Evolutionary conservation across 2,329 filamentous ascomycete species (phyloP).

Genomic region (Aspergillus sojae): DNA sequence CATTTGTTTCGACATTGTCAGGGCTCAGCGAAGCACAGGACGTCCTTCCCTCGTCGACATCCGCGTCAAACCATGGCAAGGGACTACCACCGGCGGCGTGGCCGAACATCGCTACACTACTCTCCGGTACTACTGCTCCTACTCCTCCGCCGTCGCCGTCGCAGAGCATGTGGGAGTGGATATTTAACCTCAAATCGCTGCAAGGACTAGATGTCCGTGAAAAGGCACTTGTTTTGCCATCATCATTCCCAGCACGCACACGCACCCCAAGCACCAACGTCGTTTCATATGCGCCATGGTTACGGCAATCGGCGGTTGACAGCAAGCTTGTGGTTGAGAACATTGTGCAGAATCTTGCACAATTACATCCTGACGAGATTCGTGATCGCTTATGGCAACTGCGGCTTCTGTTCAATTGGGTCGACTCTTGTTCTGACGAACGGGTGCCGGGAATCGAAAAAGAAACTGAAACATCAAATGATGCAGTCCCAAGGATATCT

Average conservation of each 20-base stretch:
- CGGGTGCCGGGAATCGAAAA: slow-evolving; percentile 34
- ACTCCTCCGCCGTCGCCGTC: slow-evolving; percentile 34
- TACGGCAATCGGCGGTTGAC: slow-evolving; percentile 67
- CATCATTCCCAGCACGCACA: slow-evolving; percentile 34
- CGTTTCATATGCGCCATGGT: slow-evolving; percentile 51
- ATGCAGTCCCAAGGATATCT: slow-evolving; percentile 9
- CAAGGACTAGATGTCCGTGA: slow-evolving; percentile 65
- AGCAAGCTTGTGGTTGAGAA: slow-evolving; percentile 68
- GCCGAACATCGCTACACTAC: slow-evolving; percentile 26
- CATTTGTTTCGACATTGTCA: slow-evolving; percentile 74
- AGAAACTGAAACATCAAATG: slow-evolving; percentile 36
- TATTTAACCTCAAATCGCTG: slow-evolving; percentile 67
- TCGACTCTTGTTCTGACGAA: slow-evolving; percentile 45
- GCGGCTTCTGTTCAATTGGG: slow-evolving; percentile 66
- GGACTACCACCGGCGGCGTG: slow-evolving; percentile 27
- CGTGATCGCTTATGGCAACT: slow-evolving; percentile 65
- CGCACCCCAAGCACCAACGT: slow-evolving; percentile 47
- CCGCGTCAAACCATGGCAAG: slow-evolving; percentile 28
- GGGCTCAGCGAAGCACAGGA: slow-evolving; percentile 67
- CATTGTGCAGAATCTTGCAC: slow-evolving; percentile 39
- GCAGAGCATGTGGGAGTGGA: slow-evolving; percentile 67
- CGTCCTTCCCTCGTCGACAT: slow-evolving; percentile 35
- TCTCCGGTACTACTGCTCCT: slow-evolving; percentile 19
- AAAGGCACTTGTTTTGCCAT: slow-evolving; percentile 62
- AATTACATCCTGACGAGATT: slow-evolving; percentile 46